Percentiles rank a stretch among this genome's conserved stretches.
phyloP scores from a whole-genome alignment of 1,284 basidiomycete genomes.

The Ceratobasidium papillatum region DNA sequence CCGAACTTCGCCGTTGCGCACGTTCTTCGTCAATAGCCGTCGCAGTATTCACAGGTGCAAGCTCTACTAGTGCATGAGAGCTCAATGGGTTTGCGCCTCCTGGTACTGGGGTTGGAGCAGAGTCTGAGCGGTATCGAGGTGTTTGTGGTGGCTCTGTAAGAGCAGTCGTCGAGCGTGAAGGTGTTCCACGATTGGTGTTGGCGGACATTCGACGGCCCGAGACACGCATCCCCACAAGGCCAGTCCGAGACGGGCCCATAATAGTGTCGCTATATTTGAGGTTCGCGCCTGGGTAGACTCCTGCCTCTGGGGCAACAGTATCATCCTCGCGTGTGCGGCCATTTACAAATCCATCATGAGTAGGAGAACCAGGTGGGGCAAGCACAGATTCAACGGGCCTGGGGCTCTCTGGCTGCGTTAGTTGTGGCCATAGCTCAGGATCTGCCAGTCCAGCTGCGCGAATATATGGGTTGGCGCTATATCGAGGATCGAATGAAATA shows the following conservation, averaged over 20 bases:
- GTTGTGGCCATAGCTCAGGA: conserved; percentile 82
- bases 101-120: conserved; percentile 51
- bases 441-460: conserved; percentile 80
- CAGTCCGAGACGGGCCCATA: conserved; percentile 68
- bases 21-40: conserved; percentile 10
- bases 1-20: conserved; percentile 41
- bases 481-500: conserved; percentile 77
- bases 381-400: conserved; percentile 56
- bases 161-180: conserved; percentile 52
- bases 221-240: conserved; percentile 74
- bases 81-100: conserved; percentile 34
- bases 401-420: conserved; percentile 72
- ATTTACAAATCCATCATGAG: conserved; percentile 39
- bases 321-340: conserved; percentile 51
- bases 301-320: conserved; percentile 35
- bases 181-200: conserved; percentile 54
- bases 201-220: conserved; percentile 62
- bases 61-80: conserved; percentile 26
- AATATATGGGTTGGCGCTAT: conserved; percentile 82
- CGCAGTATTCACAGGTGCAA: neutral
- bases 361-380: conserved; percentile 46
- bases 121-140: conserved; percentile 55
- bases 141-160: conserved; percentile 39
- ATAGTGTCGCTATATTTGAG: conserved; percentile 89
- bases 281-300: conserved; percentile 53